phyloP scores from a whole-genome alignment of 768 basidiomycete species.

The Tylopilus sp. region DNA sequence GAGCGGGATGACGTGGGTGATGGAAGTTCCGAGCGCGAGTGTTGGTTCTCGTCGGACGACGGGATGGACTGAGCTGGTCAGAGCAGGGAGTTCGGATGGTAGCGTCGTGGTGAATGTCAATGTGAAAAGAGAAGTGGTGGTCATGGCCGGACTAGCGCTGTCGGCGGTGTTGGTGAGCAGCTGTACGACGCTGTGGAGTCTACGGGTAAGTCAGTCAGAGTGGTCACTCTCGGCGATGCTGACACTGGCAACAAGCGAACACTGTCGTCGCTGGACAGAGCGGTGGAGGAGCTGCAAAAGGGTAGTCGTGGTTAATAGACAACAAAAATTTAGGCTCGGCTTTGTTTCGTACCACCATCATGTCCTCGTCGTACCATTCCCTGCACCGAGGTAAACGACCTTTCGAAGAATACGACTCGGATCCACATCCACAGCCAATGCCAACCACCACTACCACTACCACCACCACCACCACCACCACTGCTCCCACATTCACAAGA shows the following conservation, averaged over 20 bases:
- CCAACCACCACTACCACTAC: conserved; percentile 7
- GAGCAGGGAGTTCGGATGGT: background rate
- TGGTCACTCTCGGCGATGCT: background rate
- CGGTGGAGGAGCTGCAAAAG: background rate
- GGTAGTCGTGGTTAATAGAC: background rate
- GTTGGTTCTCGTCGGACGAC: background rate
- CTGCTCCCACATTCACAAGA: conserved; percentile 28
- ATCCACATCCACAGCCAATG: conserved; percentile 24
- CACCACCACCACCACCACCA: conserved; percentile 12
- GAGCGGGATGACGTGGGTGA: conserved; percentile 8
- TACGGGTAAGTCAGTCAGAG: conserved; percentile 49
- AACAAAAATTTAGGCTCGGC: background rate
- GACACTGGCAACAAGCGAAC: background rate
- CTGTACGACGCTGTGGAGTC: conserved; percentile 71
- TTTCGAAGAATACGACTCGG: conserved; percentile 34
- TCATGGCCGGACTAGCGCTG: conserved; percentile 68
- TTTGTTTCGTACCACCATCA: conserved; percentile 17
- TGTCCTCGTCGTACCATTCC: conserved; percentile 26
- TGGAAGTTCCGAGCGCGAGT: conserved; percentile 9
- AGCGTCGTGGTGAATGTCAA: conserved; percentile 12
- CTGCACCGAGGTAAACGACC: conserved; percentile 31
- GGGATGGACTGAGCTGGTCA: background rate
- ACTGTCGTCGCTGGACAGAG: background rate
- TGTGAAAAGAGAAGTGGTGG: conserved; percentile 21
- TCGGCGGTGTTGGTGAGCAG: conserved; percentile 51